These are phyloP conservation scores for Corymbia maculata DNA, from an alignment of 345 rosid species.

Conservation along the genomic window DNA sequence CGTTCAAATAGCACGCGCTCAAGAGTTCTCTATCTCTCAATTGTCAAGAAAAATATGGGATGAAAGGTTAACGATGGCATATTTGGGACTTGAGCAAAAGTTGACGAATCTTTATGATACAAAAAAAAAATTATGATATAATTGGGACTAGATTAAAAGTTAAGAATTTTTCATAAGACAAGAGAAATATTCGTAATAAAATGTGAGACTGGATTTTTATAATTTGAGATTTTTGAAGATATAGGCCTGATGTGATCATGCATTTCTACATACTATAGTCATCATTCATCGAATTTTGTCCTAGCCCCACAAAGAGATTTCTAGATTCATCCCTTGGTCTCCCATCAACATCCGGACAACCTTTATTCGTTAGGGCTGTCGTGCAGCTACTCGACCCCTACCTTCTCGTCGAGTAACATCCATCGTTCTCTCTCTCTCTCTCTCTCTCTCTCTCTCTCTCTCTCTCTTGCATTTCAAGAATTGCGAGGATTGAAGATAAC, in stretches of 20 bases:
- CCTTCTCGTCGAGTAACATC: neutral
- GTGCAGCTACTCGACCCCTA: neutral
- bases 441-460: fast-evolving
- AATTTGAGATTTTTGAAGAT: too few relatives aligned
- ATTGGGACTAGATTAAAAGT: too few relatives aligned
- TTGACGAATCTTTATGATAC: too few relatives aligned
- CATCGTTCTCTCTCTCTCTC: neutral
- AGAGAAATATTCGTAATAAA: too few relatives aligned
- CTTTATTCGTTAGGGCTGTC: neutral
- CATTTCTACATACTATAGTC: neutral
- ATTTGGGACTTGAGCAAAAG: too few relatives aligned
- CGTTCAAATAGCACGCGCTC: neutral
- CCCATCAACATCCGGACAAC: neutral
- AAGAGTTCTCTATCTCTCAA: neutral
- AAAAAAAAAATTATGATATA: too few relatives aligned
- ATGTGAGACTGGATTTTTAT: too few relatives aligned
- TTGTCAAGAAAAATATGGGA: neutral
- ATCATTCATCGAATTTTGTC: neutral
- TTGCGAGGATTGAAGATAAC: neutral
- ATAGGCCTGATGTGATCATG: neutral
- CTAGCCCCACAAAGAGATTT: neutral
- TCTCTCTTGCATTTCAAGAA: neutral
- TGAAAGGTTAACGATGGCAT: neutral
- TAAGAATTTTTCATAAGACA: too few relatives aligned
- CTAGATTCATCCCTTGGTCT: neutral